Evolutionary conservation across 2,329 filamentous ascomycete genomes (phyloP), one percentile per base, ranked within the genome.

Genomic region (Aspergillus fumigatus): DNA sequence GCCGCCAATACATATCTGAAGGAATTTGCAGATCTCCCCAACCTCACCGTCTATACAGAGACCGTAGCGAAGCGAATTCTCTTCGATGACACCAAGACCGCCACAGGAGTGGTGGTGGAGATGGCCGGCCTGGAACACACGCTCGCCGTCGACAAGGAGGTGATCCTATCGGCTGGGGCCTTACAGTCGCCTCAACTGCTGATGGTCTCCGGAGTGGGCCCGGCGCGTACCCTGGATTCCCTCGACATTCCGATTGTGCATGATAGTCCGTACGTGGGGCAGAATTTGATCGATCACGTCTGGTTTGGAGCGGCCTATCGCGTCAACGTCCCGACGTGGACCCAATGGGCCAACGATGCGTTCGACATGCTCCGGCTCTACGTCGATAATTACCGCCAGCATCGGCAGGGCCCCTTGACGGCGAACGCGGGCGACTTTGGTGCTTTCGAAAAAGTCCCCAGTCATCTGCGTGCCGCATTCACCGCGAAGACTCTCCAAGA

Each of bases 381-480:
- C 9, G 35, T 45, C 11, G 54, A 27, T 4, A 41, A 11, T 11
- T 56, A 58, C 19, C 50, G 53, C 11, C 26, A 21, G 35, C 17
- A 54, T 9, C 51, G 53, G 10, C 29, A 48, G 21, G 59, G 57
- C 1, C 55, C 52, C 4, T 52, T 62, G 10, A 57, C 57, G 5
- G 53, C 50, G 8, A 50, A 50, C 3, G 59, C 53, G 4, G 57
- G 57, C 10, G 58, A 54, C n/a, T 25, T 60, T 8, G 41, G 55
- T 14, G 68, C 56, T 21, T 65, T 65, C 53, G 65, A 70, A 29
- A 70, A 66, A 47, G 26, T 73, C 3, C 65, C 70, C 32, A 51
- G 59, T 17, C n/a, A 25, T 23, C 8, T 41, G 6, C 55, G 53
- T 48, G 19, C 54, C 25, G 52, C 57, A 11, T 52, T 66, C 4